Percentiles rank a stretch among this genome's conserved stretches.
Evolutionary conservation across 306 rosid genomes (phyloP).

Genomic region (Casuarina glauca): DNA sequence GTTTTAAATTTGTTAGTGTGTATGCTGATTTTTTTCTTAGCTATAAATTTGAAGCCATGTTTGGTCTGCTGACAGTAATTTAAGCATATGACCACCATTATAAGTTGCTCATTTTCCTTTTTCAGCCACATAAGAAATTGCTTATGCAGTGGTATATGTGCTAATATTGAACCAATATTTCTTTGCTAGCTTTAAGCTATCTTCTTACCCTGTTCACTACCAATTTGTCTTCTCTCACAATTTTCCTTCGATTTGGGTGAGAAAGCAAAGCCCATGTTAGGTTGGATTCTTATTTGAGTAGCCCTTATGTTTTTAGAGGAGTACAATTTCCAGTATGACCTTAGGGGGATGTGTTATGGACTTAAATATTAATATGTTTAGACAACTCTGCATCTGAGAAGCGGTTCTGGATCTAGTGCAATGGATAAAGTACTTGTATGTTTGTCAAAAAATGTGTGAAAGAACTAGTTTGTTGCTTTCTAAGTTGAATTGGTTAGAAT

Average conservation of each 20-base stretch:
- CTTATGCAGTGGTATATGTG: not conserved
- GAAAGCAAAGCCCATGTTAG: not conserved
- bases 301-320: not conserved
- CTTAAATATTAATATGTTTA: not conserved
- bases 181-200: not conserved
- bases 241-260: not conserved
- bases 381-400: not conserved
- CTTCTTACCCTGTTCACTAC: not conserved
- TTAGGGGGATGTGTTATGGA: not conserved
- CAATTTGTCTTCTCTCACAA: not conserved
- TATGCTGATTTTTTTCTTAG: not conserved
- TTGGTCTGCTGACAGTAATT: not conserved
- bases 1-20: not conserved
- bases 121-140: not conserved
- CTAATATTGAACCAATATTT: not conserved
- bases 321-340: not conserved
- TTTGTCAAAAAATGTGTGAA: not conserved
- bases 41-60: not conserved
- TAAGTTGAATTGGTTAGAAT: slow-evolving; percentile 8
- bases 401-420: not conserved
- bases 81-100: not conserved
- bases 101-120: not conserved
- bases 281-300: not conserved
- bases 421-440: not conserved
- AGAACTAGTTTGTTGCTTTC: not conserved